These are phyloP conservation scores for Aspergillus udagawae DNA, from an alignment of 2,329 filamentous ascomycete genomes.

Conservation along the genomic window DNA sequence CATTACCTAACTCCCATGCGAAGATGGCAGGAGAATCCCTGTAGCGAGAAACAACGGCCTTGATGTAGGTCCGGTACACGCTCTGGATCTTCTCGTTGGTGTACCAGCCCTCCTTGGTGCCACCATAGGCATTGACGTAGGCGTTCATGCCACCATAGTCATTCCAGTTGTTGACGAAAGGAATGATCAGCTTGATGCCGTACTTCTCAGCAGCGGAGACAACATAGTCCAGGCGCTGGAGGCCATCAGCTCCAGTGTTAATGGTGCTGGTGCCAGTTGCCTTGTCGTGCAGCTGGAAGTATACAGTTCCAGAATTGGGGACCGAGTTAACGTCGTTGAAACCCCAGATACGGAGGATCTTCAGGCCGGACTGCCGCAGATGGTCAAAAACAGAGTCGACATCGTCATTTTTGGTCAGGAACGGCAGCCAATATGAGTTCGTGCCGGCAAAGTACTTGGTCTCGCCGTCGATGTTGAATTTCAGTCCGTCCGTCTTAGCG, in stretches of 20 bases:
- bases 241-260: slow-evolving; percentile 58
- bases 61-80: slow-evolving; percentile 61
- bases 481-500: slow-evolving; percentile 14
- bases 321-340: slow-evolving; percentile 46
- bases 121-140: slow-evolving; percentile 54
- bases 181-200: slow-evolving; percentile 57
- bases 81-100: slow-evolving; percentile 49
- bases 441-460: slow-evolving; percentile 44
- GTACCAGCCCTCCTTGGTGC: slow-evolving; percentile 53
- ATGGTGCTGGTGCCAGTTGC: slow-evolving; percentile 42
- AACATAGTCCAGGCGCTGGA: slow-evolving; percentile 62
- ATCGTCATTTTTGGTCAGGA: slow-evolving; percentile 45
- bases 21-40: slow-evolving; percentile 57
- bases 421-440: slow-evolving; percentile 50
- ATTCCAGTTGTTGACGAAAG: slow-evolving; percentile 61
- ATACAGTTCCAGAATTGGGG: slow-evolving; percentile 40
- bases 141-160: slow-evolving; percentile 63
- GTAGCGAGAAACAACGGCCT: slow-evolving; percentile 58
- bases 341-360: slow-evolving; percentile 50
- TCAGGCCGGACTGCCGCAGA: slow-evolving; percentile 37
- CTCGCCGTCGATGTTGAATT: slow-evolving; percentile 35
- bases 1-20: slow-evolving; percentile 65
- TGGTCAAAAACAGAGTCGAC: slow-evolving; percentile 38
- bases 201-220: slow-evolving; percentile 56
- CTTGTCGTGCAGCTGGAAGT: slow-evolving; percentile 33